Evolutionary conservation across 768 basidiomycete genomes (phyloP), one percentile per base, ranked within the genome.

Genomic region (Lactarius evosmus): DNA sequence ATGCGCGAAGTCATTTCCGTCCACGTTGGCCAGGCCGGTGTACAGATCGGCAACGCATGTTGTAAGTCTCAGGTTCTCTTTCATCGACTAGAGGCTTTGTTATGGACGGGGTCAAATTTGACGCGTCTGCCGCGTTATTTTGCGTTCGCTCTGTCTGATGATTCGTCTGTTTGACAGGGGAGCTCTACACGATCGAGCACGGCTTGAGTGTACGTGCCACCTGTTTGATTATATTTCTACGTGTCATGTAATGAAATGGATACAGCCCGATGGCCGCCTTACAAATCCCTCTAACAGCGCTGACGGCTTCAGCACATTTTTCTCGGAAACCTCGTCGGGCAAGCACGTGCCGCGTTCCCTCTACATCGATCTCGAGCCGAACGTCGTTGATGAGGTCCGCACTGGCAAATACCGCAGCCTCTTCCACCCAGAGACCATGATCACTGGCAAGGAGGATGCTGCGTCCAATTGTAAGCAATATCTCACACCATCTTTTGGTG

Each of bases 381-480:
- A 94, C 75, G 96, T 95, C 74, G 93, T 98, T 73, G 96, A 98
- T 73, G 95, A 97, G 78, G 95, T 99, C 72, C 88, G 92, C 76
- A 95, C 84, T 67, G 97, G 97, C 67, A 86, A 89, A 49, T 99
- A 98, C 86, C 85, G 93, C 78, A 89, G 88, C 76, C 89, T 99
- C 62, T 99, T 99, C 86, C 97, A 99, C 79, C 97, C 97, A 12
- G 97, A 98, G 84, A 95, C 97, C 63, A 86, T 99, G 76, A 85
- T 99, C 71, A 94, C 91, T 61, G 97, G 97, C 70, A 99, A 98
- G 80, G 97, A 99, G 80, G 97, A 99, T 75, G 97, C 97, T 62
- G 97, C 97, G 66, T 98, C 95, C 83, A 99, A 99, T 80, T 99
- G 95, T 95, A 77, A 70, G 81, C 75, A 9, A 17, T 40, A 32